These are phyloP conservation scores for Russula foetens DNA, from an alignment of 768 basidiomycete species.

Conservation along the genomic window DNA sequence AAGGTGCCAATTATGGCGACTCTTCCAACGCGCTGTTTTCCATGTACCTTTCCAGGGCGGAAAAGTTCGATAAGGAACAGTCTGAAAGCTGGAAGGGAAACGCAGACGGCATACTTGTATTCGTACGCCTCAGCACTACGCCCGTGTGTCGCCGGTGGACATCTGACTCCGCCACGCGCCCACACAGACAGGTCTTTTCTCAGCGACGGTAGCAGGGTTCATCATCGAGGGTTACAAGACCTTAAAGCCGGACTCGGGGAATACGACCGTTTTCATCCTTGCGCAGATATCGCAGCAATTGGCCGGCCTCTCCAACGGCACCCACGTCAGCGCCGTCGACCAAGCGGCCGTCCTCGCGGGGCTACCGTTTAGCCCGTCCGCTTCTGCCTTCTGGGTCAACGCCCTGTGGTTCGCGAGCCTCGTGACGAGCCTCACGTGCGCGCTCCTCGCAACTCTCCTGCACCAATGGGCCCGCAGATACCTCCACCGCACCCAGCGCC, in stretches of 20 bases:
- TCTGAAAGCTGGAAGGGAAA: slow-evolving; percentile 8
- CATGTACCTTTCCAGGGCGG: slow-evolving; percentile 4
- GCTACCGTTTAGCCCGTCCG: not conserved
- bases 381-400: not conserved
- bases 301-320: not conserved
- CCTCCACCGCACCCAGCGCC: not conserved
- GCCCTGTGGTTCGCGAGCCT: not conserved
- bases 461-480: not conserved
- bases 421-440: not conserved
- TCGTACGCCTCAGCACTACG: not conserved
- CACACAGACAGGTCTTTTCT: slow-evolving; percentile 8
- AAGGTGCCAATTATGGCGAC: not conserved
- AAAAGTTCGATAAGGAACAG: slow-evolving; percentile 6
- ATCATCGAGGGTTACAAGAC: slow-evolving; percentile 5
- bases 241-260: not conserved
- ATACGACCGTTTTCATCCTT: not conserved
- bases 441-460: not conserved
- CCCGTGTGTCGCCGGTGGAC: not conserved
- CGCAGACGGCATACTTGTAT: not conserved
- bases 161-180: not conserved
- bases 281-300: not conserved
- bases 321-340: not conserved
- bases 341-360: not conserved
- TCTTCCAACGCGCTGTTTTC: slow-evolving; percentile 4
- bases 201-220: slow-evolving; percentile 5